Conservation (phyloP, 2,329 filamentous ascomycete genomes). For the Coniochaeta sp. region DNA sequence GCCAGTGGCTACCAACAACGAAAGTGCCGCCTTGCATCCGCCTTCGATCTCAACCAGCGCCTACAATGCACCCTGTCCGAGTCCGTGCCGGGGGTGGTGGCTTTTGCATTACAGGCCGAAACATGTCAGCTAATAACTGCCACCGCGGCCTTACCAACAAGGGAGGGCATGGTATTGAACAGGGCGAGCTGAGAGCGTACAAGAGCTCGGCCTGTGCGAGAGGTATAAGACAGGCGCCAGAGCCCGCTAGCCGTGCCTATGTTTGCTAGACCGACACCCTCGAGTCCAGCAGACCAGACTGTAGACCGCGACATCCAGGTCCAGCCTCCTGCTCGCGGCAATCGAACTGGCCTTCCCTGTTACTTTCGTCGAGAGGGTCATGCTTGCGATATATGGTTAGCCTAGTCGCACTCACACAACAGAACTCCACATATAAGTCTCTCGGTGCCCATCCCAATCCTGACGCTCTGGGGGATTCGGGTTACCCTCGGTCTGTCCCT, state of each 20-base stretch:
- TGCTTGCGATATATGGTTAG: background rate
- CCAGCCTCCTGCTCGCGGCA: background rate
- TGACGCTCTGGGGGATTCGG: background rate
- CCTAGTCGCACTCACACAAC: background rate
- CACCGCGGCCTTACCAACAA: background rate
- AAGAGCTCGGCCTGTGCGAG: too few species aligned
- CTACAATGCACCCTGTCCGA: background rate
- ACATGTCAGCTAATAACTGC: background rate
- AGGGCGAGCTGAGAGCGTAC: background rate
- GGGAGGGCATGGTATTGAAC: background rate
- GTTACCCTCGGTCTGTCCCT: background rate
- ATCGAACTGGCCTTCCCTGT: background rate
- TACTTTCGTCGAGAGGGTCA: background rate
- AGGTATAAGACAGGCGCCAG: too few species aligned
- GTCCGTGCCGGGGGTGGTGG: background rate
- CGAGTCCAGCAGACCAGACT: too few species aligned
- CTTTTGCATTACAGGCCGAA: background rate
- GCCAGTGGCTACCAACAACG: background rate
- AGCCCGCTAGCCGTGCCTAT: too few species aligned
- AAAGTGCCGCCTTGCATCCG: background rate
- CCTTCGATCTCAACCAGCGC: background rate
- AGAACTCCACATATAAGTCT: conserved; percentile 1
- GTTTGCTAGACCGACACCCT: too few species aligned
- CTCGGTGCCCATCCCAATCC: background rate
- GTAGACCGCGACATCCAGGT: background rate